Evolutionary conservation across 2,329 filamentous ascomycete genomes (phyloP).

Genomic region (Paraphoma chrysanthemicola): DNA sequence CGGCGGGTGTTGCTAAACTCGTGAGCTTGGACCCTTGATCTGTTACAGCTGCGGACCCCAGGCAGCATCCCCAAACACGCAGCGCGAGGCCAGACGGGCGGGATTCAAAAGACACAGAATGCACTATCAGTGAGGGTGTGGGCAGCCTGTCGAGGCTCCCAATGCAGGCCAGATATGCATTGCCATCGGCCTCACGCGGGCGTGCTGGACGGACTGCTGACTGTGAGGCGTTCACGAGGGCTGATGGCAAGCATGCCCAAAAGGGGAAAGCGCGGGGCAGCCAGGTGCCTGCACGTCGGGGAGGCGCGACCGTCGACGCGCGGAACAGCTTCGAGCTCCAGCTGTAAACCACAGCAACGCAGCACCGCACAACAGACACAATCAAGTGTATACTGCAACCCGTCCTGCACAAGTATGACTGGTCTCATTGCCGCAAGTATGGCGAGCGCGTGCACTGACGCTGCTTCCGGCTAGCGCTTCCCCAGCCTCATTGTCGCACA

Average conservation of each 20-base stretch:
- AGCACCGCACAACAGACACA: background rate
- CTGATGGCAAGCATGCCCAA: conserved; percentile 6
- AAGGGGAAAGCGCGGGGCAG: conserved; percentile 19
- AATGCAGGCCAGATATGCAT: conserved; percentile 9
- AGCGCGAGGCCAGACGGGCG: conserved; percentile 1
- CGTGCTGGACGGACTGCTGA: conserved; percentile 18
- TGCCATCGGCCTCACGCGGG: conserved; percentile 24
- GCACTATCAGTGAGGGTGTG: conserved; percentile 12
- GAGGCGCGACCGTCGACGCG: background rate
- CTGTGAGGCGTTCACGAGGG: conserved; percentile 25
- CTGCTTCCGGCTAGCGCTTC: conserved; percentile 13
- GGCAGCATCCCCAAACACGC: conserved; percentile 13
- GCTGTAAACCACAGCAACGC: background rate
- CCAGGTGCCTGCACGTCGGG: background rate
- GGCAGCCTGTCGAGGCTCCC: conserved; percentile 9
- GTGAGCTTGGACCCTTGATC: conserved; percentile 15
- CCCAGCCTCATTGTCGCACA: conserved; percentile 27
- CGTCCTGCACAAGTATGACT: background rate
- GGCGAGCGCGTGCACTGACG: conserved; percentile 12
- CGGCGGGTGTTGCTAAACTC: background rate
- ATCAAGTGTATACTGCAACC: background rate
- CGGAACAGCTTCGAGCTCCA: background rate
- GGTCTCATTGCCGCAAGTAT: background rate
- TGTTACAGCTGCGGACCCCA: conserved; percentile 19
- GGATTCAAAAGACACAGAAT: conserved; percentile 3